Conservation (phyloP, 306 rosid genomes). For the Canavalia ensiformis region DNA sequence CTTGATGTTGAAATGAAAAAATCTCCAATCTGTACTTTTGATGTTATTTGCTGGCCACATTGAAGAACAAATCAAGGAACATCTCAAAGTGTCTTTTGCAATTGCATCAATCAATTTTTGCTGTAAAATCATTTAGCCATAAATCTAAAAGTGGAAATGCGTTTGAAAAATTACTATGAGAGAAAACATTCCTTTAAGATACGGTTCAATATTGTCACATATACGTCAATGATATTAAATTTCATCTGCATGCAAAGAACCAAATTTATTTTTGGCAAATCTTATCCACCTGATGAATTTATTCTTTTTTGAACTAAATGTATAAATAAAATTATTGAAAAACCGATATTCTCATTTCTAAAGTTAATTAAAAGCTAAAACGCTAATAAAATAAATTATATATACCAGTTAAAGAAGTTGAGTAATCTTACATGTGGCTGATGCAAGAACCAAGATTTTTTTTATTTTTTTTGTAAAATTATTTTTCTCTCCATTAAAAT, state of each 20-base stretch:
- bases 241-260: conserved; percentile 14
- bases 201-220: neutral
- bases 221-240: neutral
- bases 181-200: neutral
- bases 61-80: conserved; percentile 20
- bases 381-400: too few species aligned
- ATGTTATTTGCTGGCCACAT: conserved; percentile 26
- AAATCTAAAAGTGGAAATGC: neutral
- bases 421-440: too few species aligned
- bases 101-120: neutral
- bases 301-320: conserved; percentile 3
- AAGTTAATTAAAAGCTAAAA: too few species aligned
- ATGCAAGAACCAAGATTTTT: too few species aligned
- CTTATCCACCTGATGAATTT: neutral
- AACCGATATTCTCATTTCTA: too few species aligned
- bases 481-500: too few species aligned
- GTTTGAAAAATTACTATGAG: neutral
- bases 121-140: neutral
- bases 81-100: neutral
- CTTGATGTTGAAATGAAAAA: neutral
- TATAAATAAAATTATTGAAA: neutral
- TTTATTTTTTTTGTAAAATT: too few species aligned
- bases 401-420: too few species aligned
- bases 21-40: conserved; percentile 1
- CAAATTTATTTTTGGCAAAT: neutral